These are phyloP conservation scores for Lipomyces kockii DNA, from an alignment of 805 yeast genomes.

Conservation along the genomic window DNA sequence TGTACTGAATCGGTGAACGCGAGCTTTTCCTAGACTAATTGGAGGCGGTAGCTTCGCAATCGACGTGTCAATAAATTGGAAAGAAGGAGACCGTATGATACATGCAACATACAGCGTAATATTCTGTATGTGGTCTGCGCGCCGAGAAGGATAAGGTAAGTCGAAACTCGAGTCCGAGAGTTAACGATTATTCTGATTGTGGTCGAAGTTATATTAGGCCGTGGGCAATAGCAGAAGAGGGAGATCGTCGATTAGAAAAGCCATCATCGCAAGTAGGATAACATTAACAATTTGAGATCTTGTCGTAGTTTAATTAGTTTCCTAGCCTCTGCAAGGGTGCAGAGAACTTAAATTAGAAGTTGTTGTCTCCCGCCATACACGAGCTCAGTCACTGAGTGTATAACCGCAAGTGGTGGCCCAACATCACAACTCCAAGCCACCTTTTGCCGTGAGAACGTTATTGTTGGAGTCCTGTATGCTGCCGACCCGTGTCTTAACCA, in stretches of 20 bases:
- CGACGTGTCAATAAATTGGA: not conserved
- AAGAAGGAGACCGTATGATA: slow-evolving; percentile 11
- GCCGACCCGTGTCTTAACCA: not conserved
- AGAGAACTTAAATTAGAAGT: not conserved
- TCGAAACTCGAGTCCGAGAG: not conserved
- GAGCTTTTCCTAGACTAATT: not conserved
- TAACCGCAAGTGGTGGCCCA: too few species aligned
- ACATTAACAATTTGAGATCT: not conserved
- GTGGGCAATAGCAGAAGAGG: not conserved
- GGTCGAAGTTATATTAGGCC: not conserved
- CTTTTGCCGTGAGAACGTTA: too few species aligned
- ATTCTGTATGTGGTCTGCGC: not conserved
- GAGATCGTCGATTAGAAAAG: not conserved
- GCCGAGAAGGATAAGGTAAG: slow-evolving; percentile 7
- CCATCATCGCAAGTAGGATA: not conserved
- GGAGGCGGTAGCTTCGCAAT: not conserved
- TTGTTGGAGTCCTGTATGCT: too few species aligned
- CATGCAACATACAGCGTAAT: slow-evolving; percentile 4
- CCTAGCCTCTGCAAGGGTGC: not conserved
- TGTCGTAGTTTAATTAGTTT: not conserved
- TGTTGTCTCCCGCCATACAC: too few species aligned
- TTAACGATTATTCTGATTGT: not conserved
- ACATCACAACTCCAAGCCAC: too few species aligned
- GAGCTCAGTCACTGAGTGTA: too few species aligned
- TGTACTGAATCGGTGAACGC: not conserved